Base-by-base conservation (phyloP, 148 eudicot species). In the Amaranthus palmeri region DNA sequence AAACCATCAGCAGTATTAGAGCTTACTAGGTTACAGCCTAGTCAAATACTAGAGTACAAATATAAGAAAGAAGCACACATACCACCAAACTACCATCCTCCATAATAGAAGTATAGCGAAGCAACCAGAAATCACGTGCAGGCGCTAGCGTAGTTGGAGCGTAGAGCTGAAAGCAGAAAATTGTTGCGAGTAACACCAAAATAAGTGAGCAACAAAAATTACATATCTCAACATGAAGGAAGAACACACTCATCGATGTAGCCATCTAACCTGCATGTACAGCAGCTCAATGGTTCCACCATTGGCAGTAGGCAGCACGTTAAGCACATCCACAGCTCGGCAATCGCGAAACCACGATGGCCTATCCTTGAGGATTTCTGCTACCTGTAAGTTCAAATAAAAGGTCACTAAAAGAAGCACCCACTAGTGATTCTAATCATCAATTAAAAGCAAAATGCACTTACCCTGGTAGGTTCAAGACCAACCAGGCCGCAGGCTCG, bases 211-310 rank as follows among this genome's bases (percentile, higher is more conserved):
- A 18, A 10, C 59, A 48, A 50, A 51, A 54, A 60, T 25, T 25
- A 25, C 17, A 63, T 15, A 12, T 10, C 36, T 6, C 69, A 43
- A 11, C 41, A 36, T 6, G 47, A 61, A 67, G 14, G 11, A 55
- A 3, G 65, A n/a, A 43, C 8, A 36, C 17, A 44, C 8, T 44
- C 50, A 25, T 3, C 75, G n/a, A 44, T 50, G 50, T 46, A 18
- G 25, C 45, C 36, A 25, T 25, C 36, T 61, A 50, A 91, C 98
- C 98, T 93, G 98, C 98, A 93, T 91, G 86, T 93, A 93, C 25
- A 93, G 85, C 82, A 91, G 92, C 86, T 93, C 98, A 79, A 93
- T 86, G 83, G 98, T 91, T 91, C 98, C 98, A 91, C 98, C 96
- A 85, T 85, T 93, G 74, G 98, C 88, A 67, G 98, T 93, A 65